phyloP scores from a whole-genome alignment of 768 basidiomycete genomes.

The Pleurotus ostreatus region DNA sequence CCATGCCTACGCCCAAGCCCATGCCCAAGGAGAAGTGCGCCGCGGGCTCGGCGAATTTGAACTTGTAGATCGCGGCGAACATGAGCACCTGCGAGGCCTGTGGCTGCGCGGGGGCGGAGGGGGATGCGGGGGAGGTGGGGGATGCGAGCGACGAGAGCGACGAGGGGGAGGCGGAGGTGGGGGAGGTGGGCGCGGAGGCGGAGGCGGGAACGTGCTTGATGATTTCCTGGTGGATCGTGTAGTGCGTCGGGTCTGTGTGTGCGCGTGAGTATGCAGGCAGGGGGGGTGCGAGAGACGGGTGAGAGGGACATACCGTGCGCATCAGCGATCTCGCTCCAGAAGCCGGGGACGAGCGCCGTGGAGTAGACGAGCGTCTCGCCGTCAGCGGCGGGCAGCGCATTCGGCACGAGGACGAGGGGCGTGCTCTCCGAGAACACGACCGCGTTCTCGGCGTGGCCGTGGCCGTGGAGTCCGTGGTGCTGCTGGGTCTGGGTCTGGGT shows the following conservation, averaged over 20 bases:
- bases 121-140: too few relatives aligned
- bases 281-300: too few relatives aligned
- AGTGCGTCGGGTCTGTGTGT: constrained; percentile 57
- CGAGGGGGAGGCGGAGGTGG: constrained; percentile 9
- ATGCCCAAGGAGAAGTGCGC: neutral
- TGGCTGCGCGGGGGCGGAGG: too few relatives aligned
- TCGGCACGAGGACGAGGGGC: constrained; percentile 23
- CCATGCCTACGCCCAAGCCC: too few relatives aligned
- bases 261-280: too few relatives aligned
- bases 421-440: constrained; percentile 51
- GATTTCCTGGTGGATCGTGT: constrained; percentile 66
- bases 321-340: constrained; percentile 61
- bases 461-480: too few relatives aligned
- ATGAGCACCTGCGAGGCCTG: constrained; percentile 18
- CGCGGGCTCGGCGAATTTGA: constrained; percentile 32
- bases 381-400: constrained; percentile 20
- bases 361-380: constrained; percentile 45
- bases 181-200: too few relatives aligned
- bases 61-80: constrained; percentile 59
- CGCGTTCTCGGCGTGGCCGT: constrained; percentile 28
- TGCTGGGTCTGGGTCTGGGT: too few relatives aligned
- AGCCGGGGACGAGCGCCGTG: constrained; percentile 57
- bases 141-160: constrained; percentile 19
- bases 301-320: constrained; percentile 18
- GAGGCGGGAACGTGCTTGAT: constrained; percentile 25